Base-by-base conservation (phyloP, 2,329 filamentous ascomycete species). In the Botrytis hyacinthi region DNA sequence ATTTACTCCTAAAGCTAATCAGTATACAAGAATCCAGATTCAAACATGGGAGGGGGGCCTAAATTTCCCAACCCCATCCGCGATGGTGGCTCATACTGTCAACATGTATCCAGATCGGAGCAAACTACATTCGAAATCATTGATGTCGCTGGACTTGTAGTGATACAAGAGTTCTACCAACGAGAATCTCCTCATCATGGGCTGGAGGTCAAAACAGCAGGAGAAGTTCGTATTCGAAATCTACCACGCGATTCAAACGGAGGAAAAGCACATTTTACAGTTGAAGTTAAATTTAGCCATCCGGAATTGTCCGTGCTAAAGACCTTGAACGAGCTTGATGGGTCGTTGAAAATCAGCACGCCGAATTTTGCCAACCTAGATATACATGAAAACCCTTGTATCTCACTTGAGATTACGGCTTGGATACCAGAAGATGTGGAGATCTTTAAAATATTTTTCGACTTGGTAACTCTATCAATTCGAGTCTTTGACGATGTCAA, bases 341-440 rank as follows among this genome's bases (percentile, higher is more conserved):
- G 75, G 42, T 59, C 72, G 12, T 65, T 80, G 10, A 75, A 76
- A 61, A 74, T 81, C 32, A 77, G 73, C 42, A 80, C 79, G 3
- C 80, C 80, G 10, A 74, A 68, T 61, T 74, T 74, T 72, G 74
- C 76, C 14, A 66, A 59, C n/a, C 60, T 77, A 22, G 51, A 54
- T 59, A 26, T 63, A 20, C 29, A 48, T 37, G 69, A 61, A 6
- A 73, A 59, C 4, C 78, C 78, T 65, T 81, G 79, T 65, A 74
- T 81, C 35, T 79, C 77, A 37, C 26, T 81, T 16, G 77, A 77
- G 51, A 76, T 81, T 46, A 80, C 77, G 22, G 79, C 77, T 59
- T 81, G 78, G 78, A 71, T 81, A 60, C 80, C 79, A n/a, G 78
- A 80, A 37, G 72, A 77, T 74, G 74, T 75, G 32, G 46, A 78